phyloP scores from a whole-genome alignment of 768 basidiomycete genomes.

The Russula olivacea region DNA sequence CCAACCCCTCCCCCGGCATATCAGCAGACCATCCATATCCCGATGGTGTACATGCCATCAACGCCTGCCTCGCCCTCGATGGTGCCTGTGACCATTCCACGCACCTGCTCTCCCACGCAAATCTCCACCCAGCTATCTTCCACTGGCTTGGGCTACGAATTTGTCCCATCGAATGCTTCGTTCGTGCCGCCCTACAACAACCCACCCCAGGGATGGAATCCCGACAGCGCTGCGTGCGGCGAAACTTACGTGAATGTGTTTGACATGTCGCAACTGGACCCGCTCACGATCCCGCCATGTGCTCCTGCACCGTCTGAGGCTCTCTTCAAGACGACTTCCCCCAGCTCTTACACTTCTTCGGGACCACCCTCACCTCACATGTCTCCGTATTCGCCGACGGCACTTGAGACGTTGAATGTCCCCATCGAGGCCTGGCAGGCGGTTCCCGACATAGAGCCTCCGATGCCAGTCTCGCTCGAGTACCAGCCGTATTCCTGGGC shows the following conservation, averaged over 20 bases:
- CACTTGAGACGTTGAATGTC: slow-evolving; percentile 24
- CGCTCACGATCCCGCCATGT: slow-evolving; percentile 10
- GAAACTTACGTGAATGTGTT: slow-evolving; percentile 16
- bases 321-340: slow-evolving; percentile 18
- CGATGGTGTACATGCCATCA: slow-evolving; percentile 56
- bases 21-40: slow-evolving; percentile 68
- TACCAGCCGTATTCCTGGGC: slow-evolving; percentile 33
- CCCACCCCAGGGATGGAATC: slow-evolving; percentile 22
- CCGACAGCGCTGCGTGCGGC: slow-evolving; percentile 7
- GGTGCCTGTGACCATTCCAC: slow-evolving; percentile 53
- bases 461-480: slow-evolving; percentile 22
- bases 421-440: slow-evolving; percentile 22
- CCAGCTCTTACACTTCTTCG: slow-evolving; percentile 20
- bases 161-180: slow-evolving; percentile 37
- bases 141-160: slow-evolving; percentile 48
- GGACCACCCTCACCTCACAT: slow-evolving; percentile 21
- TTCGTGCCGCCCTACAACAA: slow-evolving; percentile 16
- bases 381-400: slow-evolving; percentile 19
- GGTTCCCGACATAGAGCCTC: slow-evolving; percentile 29
- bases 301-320: neutral
- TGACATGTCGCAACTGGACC: slow-evolving; percentile 10
- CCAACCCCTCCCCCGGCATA: slow-evolving; percentile 61
- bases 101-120: slow-evolving; percentile 35
- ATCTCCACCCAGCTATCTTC: slow-evolving; percentile 35
- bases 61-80: slow-evolving; percentile 57